Evolutionary conservation across 495 filamentous ascomycete species (phyloP).

Genomic region (Pseudevernia furfuracea): DNA sequence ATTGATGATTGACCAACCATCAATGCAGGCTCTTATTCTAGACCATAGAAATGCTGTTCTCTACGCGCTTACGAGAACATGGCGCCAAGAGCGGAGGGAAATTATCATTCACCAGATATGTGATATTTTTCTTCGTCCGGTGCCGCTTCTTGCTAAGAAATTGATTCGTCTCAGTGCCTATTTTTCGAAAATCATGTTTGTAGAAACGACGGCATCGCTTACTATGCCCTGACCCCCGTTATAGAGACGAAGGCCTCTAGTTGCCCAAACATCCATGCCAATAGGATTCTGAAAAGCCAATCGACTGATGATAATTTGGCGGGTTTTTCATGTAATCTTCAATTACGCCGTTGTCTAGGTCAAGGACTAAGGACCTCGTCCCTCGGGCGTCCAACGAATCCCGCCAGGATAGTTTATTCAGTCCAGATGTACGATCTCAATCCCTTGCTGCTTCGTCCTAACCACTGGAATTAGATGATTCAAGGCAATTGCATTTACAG

Average conservation of each 20-base stretch:
- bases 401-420: neutral
- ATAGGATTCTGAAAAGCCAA: neutral
- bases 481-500: neutral
- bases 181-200: neutral
- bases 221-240: neutral
- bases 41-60: too few species aligned
- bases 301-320: neutral
- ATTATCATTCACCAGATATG: too few species aligned
- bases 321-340: neutral
- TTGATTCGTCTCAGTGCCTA: neutral
- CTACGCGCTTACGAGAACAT: neutral
- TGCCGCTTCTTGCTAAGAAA: neutral
- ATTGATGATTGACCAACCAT: neutral
- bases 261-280: neutral
- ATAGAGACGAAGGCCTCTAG: neutral
- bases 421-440: neutral
- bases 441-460: neutral
- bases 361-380: neutral
- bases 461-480: neutral
- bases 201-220: neutral
- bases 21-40: neutral
- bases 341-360: neutral
- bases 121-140: neutral
- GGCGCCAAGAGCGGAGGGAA: neutral
- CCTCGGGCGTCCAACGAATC: neutral